phyloP scores from a whole-genome alignment of 768 basidiomycete species.

The Termitomyces sp. region DNA sequence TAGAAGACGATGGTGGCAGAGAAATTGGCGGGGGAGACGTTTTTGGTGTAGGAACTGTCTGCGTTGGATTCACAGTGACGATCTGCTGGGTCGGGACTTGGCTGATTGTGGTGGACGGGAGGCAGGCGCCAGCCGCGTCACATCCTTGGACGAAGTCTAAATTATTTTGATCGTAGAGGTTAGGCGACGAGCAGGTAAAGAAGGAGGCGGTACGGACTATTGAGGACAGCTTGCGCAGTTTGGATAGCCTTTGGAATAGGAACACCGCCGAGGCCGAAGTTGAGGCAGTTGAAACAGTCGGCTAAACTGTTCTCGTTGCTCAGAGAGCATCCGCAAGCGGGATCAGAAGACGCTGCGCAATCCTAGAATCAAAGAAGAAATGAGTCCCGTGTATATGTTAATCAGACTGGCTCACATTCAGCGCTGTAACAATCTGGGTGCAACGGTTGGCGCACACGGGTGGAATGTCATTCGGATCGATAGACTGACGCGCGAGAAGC shows the following conservation, averaged over 20 bases:
- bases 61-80: background rate
- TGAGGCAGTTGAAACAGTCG: slow-evolving; percentile 9
- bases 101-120: slow-evolving; percentile 1
- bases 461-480: slow-evolving; percentile 6
- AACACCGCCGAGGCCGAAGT: background rate
- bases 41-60: background rate
- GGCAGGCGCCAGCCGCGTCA: background rate
- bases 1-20: background rate
- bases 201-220: slow-evolving; percentile 1
- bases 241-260: too few relatives aligned
- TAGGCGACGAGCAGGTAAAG: background rate
- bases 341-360: background rate
- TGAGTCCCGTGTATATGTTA: too few relatives aligned
- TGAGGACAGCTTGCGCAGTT: background rate
- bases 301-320: background rate
- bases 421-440: background rate
- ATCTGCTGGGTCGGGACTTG: too few relatives aligned
- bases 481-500: slow-evolving; percentile 2
- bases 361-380: background rate
- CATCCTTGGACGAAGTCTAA: slow-evolving; percentile 5
- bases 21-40: background rate
- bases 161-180: background rate
- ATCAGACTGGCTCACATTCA: background rate
- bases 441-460: background rate
- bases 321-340: background rate